A percentile compares a stretch with the other conserved stretches of the same genome.
Evolutionary conservation across 2,329 filamentous ascomycete genomes (phyloP).

Genomic region (Chrysoporthe deuterocubensis): DNA sequence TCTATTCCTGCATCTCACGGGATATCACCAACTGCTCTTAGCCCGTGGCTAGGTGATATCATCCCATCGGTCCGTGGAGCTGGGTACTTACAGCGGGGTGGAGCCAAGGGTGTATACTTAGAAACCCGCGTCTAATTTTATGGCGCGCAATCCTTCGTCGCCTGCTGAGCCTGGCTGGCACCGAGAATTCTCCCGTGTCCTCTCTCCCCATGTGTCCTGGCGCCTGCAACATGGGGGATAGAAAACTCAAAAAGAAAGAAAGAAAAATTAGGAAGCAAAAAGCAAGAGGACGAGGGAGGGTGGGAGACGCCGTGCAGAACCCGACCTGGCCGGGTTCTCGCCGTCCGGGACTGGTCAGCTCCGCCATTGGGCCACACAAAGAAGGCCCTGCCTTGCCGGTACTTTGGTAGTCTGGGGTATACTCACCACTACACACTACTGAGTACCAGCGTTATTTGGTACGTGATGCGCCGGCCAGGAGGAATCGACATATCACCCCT

Average conservation of each 20-base stretch:
- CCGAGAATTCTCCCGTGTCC: neutral
- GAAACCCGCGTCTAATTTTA: slow-evolving; percentile 3
- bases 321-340: neutral
- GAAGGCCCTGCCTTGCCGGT: no score
- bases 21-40: neutral
- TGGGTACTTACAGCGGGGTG: neutral
- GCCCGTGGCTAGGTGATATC: neutral
- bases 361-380: no score
- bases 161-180: neutral
- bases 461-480: neutral
- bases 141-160: slow-evolving; percentile 3
- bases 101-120: slow-evolving; percentile 2
- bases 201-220: neutral
- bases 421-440: neutral
- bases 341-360: no score
- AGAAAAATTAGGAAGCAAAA: neutral
- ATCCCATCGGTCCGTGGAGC: neutral
- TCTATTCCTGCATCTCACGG: neutral
- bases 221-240: neutral
- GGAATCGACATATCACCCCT: neutral
- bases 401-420: no score
- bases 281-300: neutral
- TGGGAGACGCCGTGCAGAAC: neutral
- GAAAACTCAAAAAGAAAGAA: neutral
- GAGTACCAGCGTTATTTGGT: neutral